A percentile compares a stretch with the other conserved stretches of the same genome.
phyloP scores from a whole-genome alignment of 306 rosid species.

The Prunus davidiana region DNA sequence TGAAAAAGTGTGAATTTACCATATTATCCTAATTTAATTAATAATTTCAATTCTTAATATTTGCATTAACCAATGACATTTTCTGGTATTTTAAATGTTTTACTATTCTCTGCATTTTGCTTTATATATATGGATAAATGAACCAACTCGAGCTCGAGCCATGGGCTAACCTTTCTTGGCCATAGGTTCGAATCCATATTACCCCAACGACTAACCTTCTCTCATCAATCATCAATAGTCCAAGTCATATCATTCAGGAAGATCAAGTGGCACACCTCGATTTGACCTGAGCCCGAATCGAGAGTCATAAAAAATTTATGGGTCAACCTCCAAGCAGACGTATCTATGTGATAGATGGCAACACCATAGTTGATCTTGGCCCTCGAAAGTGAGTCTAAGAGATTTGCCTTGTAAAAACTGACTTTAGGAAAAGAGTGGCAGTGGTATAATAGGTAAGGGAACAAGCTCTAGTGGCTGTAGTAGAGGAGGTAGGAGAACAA shows the following conservation, averaged over 20 bases:
- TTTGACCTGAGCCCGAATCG: conserved; percentile 78
- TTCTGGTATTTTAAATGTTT: too few relatives aligned
- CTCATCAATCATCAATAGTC: conserved; percentile 57
- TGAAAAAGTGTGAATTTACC: too few relatives aligned
- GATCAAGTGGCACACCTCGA: conserved; percentile 96
- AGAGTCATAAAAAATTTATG: conserved; percentile 80
- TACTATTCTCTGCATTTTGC: too few relatives aligned
- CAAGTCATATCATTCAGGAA: conserved; percentile 91
- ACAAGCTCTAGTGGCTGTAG: too few relatives aligned
- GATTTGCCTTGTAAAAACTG: too few relatives aligned
- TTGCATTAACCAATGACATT: too few relatives aligned
- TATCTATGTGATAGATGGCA: conserved; percentile 89
- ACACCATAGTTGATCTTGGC: conserved; percentile 30
- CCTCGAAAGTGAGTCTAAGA: too few relatives aligned
- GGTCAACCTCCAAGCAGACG: conserved; percentile 75
- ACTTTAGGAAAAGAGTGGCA: too few relatives aligned
- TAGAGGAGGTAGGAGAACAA: too few relatives aligned
- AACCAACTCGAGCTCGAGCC: conserved; percentile 23
- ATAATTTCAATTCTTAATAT: too few relatives aligned
- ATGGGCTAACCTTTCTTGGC: conserved; percentile 54
- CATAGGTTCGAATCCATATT: conserved; percentile 18
- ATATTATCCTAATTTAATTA: too few relatives aligned
- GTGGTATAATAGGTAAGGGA: too few relatives aligned
- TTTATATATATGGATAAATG: not conserved
- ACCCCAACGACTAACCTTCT: not conserved